Base-by-base conservation (phyloP, 345 rosid species). In the Lepidium africanum region DNA sequence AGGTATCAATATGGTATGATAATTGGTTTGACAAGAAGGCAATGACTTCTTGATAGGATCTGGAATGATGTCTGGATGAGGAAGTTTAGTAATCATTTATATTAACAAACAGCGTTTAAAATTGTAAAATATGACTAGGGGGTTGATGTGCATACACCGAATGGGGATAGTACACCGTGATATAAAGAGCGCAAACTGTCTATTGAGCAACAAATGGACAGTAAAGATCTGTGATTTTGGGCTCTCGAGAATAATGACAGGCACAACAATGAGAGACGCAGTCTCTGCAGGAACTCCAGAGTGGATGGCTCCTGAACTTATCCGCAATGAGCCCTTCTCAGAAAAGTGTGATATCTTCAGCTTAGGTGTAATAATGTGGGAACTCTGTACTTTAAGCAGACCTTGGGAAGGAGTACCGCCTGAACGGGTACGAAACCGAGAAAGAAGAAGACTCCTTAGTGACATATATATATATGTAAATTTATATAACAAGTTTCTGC, bases 251-350 rank as follows among this genome's bases (percentile, higher is more conserved):
- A 84, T 86, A 63, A 85, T 89, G 93, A 82, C 81, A 9, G 85
- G 85, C 15, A 62, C 69, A 10, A 81, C 90, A 60, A 85, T 95
- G 79, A 84, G 83, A 76, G 96, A 87, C 73, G 72, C 88, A 19
- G 84, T 96, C 36, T 91, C 92, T 49, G 97, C 97, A 19, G 99
- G 99, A 79, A 91, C 99, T 23, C 99, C 96, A 10, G 97, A 91
- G 77, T 95, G 99, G 99, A 95, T 95, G 99, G 98, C 96, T 64
- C 99, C 99, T 21, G 98, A 95, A 59, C 99, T 95, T 39, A 86
- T 87, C 42, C 91, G 96, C 19, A 89, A 86, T 40, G 96, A 91
- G 52, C 92, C 92, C 43, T 91, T 95, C 79, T 85, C 96, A 11
- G 97, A 89, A 75, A 95, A 95, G 76, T 95, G 94, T 9, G 99